Evolutionary conservation across 257 asterid genomes (phyloP), one percentile per base, ranked within the genome.

Genomic region (Plantago elongata): DNA sequence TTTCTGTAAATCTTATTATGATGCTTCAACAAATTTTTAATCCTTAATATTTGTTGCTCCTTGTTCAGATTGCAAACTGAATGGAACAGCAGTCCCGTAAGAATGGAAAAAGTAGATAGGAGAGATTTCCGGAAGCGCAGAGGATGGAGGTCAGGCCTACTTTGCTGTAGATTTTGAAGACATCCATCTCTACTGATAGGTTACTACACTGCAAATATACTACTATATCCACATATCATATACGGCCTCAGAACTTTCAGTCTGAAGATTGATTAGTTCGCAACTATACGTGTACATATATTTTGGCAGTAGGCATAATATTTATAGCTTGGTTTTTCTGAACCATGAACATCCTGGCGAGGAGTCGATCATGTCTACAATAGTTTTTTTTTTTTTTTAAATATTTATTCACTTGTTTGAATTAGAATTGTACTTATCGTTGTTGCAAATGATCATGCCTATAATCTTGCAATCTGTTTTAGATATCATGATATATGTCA

Each of bases 71-170:
- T 22, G 27, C 95, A 76, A 63, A 43, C 79, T 10, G 98, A 88
- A 69, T 90, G 94, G 95, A 85, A 75, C 18, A 75, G 84, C 75
- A 90, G 96, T 77, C 98, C 98, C 0, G 90, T 75, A 46, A 75
- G 93, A 51, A 85, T 87, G 95, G 74, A 67, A 11, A 80, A 81
- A 65, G 85, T 81, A 9, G 90, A 81, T 1, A 57, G 81, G 66
- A 73, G 81, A 45, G 78, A 77, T 66, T 70, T 71, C 13, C 78
- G 80, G 44, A 87, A 75, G 60, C 87, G 75, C 47, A 77, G 45
- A 74, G 75, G 91, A 30, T 90, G 98, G 98, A 88, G 69, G 73
- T 79, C 83, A 54, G 91, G 95, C 63, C 68, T 83, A 62, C 72
- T 84, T 61, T 90, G 96, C 80, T 90, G 91, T 78, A 80, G 83